Base-by-base conservation (phyloP, 2,329 filamentous ascomycete species). In the Lizonia empirigonia region DNA sequence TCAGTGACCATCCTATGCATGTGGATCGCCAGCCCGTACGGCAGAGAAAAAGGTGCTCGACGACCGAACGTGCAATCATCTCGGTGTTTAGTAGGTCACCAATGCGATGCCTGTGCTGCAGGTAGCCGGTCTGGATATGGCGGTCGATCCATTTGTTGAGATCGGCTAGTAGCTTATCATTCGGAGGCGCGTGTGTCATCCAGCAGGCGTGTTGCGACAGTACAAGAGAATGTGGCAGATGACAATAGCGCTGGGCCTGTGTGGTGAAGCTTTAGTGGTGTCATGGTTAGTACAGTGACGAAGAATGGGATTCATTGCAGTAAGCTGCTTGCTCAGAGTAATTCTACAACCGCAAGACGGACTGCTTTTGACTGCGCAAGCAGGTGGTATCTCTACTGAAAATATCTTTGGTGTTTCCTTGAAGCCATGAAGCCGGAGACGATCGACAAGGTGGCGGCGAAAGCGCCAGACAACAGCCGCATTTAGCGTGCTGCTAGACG, bases 121-220 rank as follows among this genome's bases (percentile, higher is more conserved):
- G 22, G 7, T 39, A 40, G 13, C 41, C 23, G 20, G 18, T 16
- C n/a, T 44, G 9, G 6, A 50, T 23, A 32, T 37, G 42, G 4
- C 50, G 46, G 16, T 51, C 52, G 18, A 55, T 51, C 32, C 44
- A 55, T 15, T 23, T 44, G 22, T 26, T 48, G 23, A 55, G 27
- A 4, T 44, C 27, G n/a, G 42, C 38, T 23, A 47, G 42, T 24
- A 44, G 38, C 4, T 15, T 48, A 18, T 48, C 33, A 12, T 47
- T 23, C 1, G 52, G 42, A 22, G 33, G 33, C 4, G 32, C 38
- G 35, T 50, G 52, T 18, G 47, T 50, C 37, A 50, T 47, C 30
- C 15, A 10, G 23, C 16, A 37, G 22, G n/a, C n/a, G 13, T 13
- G 7, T 4, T n/a, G 7, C 18, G 4, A 22, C 7, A 27, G 26